Evolutionary conservation across 352 stramenopile species (phyloP).

Genomic region (Globisporangium mamillatum): DNA sequence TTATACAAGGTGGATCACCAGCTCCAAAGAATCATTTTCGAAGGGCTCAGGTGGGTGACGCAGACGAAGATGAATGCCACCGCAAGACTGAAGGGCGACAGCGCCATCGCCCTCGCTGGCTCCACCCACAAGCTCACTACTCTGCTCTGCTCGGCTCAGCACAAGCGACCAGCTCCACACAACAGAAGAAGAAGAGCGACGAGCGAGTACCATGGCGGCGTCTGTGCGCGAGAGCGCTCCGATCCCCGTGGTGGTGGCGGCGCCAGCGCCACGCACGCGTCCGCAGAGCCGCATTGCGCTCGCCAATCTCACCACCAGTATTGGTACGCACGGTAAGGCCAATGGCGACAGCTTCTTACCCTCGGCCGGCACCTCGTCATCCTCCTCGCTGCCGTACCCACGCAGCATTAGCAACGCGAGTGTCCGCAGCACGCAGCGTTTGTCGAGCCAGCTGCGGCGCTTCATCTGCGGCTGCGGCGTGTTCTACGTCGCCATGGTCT

Average conservation of each 20-base stretch:
- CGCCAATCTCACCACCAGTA: background rate
- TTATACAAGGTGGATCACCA: too few species aligned
- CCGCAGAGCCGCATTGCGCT: background rate
- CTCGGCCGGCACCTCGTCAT: background rate
- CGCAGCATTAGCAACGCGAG: background rate
- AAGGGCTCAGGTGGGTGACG: background rate
- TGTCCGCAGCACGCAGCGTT: background rate
- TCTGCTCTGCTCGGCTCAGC: background rate
- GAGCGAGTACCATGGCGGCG: background rate
- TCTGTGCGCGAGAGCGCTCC: background rate
- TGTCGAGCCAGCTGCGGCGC: conserved; percentile 14
- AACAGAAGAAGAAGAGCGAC: background rate
- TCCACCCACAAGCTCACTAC: background rate
- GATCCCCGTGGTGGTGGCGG: conserved; percentile 1
- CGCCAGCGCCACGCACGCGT: background rate
- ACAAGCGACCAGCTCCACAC: background rate
- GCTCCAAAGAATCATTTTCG: background rate
- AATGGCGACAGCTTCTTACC: conserved; percentile 12
- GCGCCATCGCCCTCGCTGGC: background rate
- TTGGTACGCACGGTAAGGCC: background rate
- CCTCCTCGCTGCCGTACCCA: background rate
- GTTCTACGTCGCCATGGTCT: conserved; percentile 24
- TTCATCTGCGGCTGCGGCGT: conserved; percentile 25
- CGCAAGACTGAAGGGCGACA: background rate
- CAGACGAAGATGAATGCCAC: background rate